phyloP scores from a whole-genome alignment of 768 basidiomycete genomes.

The Leucocoprinus birnbaumii region DNA sequence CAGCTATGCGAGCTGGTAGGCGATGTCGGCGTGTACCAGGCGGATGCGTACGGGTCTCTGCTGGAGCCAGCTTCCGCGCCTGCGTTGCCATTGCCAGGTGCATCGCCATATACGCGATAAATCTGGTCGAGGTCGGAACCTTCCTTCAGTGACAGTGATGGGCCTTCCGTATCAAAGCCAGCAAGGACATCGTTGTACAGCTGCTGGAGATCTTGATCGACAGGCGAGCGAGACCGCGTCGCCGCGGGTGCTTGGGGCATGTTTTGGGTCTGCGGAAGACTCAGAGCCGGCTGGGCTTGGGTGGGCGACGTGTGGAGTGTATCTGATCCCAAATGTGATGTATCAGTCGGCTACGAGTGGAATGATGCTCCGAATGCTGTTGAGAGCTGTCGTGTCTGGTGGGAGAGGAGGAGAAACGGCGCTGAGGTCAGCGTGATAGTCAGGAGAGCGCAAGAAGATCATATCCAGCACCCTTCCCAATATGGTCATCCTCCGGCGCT shows the following conservation, averaged over 20 bases:
- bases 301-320: not conserved
- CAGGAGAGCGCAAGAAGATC: slow-evolving; percentile 3
- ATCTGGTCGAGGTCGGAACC: slow-evolving; percentile 30
- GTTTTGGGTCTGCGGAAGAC: not conserved
- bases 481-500: not conserved
- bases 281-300: not conserved
- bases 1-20: slow-evolving; percentile 3
- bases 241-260: slow-evolving; percentile 10
- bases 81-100: slow-evolving; percentile 17
- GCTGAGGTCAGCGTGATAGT: slow-evolving; percentile 5
- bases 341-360: not conserved
- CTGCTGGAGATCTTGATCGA: slow-evolving; percentile 69
- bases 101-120: slow-evolving; percentile 32
- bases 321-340: not conserved
- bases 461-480: slow-evolving; percentile 6
- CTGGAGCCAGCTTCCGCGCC: not conserved
- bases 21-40: slow-evolving; percentile 13
- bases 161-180: slow-evolving; percentile 50
- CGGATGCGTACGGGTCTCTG: slow-evolving; percentile 14
- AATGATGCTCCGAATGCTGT: not conserved
- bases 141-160: slow-evolving; percentile 24
- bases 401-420: not conserved
- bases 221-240: slow-evolving; percentile 31
- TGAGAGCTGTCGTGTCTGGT: not conserved
- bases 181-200: slow-evolving; percentile 77